A percentile compares a stretch with the other conserved stretches of the same genome.
phyloP scores from a whole-genome alignment of 2,329 filamentous ascomycete genomes.

The Arthroderma uncinatum region DNA sequence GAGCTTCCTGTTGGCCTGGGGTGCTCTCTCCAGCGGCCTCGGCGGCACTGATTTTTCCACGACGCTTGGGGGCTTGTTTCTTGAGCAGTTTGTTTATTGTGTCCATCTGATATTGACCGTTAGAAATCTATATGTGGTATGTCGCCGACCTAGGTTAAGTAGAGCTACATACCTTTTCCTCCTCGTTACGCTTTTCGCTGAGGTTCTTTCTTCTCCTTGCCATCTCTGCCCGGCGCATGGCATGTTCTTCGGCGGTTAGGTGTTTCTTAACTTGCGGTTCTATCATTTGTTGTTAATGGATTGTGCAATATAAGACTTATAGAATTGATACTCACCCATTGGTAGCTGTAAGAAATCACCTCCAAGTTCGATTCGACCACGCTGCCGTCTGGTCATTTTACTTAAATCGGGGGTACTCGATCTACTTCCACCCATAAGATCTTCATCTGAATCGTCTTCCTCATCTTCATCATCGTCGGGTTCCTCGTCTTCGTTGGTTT shows the following conservation, averaged over 20 bases:
- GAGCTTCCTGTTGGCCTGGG: slow-evolving; percentile 29
- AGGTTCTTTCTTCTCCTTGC: slow-evolving; percentile 61
- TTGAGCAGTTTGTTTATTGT: slow-evolving; percentile 57
- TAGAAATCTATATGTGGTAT: background rate
- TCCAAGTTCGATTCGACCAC: slow-evolving; percentile 46
- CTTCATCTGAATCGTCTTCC: slow-evolving; percentile 33
- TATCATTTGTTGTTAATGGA: slow-evolving; percentile 17
- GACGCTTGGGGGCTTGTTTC: slow-evolving; percentile 53
- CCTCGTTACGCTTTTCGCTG: slow-evolving; percentile 65
- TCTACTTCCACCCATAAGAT: slow-evolving; percentile 40
- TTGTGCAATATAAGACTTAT: background rate
- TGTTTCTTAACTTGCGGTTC: slow-evolving; percentile 64
- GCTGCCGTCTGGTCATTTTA: slow-evolving; percentile 58
- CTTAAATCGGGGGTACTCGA: slow-evolving; percentile 51
- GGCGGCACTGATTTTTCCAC: slow-evolving; percentile 38
- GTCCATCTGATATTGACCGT: slow-evolving; percentile 42
- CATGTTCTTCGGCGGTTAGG: slow-evolving; percentile 60
- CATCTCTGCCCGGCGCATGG: slow-evolving; percentile 64
- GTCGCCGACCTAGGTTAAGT: background rate
- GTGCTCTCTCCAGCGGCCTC: slow-evolving; percentile 33
- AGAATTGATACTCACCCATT: slow-evolving; percentile 37
- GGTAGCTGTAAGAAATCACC: slow-evolving; percentile 44
- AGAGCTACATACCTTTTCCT: slow-evolving; percentile 52
- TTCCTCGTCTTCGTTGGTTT: slow-evolving; percentile 33
- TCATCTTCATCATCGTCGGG: slow-evolving; percentile 33